phyloP scores from a whole-genome alignment of 345 rosid genomes.

The Capsella bursapastoris region DNA sequence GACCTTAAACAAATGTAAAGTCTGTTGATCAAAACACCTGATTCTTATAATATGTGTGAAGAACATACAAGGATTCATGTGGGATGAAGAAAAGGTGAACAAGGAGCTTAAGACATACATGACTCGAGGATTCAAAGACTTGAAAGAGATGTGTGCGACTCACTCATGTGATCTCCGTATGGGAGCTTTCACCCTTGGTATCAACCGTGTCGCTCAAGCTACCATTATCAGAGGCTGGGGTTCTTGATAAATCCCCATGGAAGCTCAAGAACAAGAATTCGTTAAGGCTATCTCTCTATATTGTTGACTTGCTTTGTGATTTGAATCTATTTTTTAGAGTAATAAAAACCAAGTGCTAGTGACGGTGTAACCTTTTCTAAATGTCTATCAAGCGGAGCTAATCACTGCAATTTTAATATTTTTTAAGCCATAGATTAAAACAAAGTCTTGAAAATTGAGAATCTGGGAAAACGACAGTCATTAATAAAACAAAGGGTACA shows the following conservation, averaged over 20 bases:
- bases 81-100: slow-evolving; percentile 95
- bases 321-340: neutral
- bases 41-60: slow-evolving; percentile 39
- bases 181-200: slow-evolving; percentile 99
- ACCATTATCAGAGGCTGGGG: slow-evolving; percentile 93
- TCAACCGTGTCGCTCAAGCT: slow-evolving; percentile 92
- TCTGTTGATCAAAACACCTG: neutral
- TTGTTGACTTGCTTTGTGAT: slow-evolving; percentile 16
- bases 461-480: slow-evolving; percentile 20
- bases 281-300: neutral
- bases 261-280: neutral
- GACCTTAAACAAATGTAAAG: neutral
- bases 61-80: slow-evolving; percentile 98
- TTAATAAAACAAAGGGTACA: slow-evolving; percentile 34
- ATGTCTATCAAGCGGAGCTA: neutral
- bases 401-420: neutral
- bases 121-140: slow-evolving; percentile 76
- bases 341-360: neutral
- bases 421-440: slow-evolving; percentile 18
- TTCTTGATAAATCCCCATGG: slow-evolving; percentile 48
- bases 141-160: slow-evolving; percentile 85
- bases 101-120: slow-evolving; percentile 75
- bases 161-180: slow-evolving; percentile 90
- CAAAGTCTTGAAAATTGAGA: slow-evolving; percentile 11
- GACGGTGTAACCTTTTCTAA: neutral